Evolutionary conservation across 805 yeast species (phyloP), one percentile per base, ranked within the genome.

Genomic region (Saccharomycopsis lassenensis): DNA sequence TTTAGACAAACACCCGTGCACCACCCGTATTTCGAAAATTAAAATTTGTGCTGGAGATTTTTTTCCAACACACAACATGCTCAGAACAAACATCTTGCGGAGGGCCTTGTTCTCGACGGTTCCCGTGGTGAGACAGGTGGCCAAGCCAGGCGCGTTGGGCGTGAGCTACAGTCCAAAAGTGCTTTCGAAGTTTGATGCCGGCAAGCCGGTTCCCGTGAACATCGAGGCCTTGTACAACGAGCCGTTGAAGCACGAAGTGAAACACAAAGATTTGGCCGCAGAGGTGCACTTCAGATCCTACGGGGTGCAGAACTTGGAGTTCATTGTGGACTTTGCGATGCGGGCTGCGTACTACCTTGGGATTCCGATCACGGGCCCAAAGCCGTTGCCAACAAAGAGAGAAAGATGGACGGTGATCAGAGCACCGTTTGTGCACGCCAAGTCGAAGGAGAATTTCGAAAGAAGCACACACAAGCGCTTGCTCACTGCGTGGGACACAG

Each of bases 351-450:
- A 71, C 55, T 91, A 82, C 58, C 62, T 91, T 48, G 89, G 93
- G 6, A 76, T 91, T 47, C 95, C 97, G 12, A 74, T 81, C 23
- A 70, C 76, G 10, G 87, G 86, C 2, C 78, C 89, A 14, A 66
- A 63, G 23, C 82, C 77, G 33, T 56, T 72, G 45, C 79, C 74
- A 45, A 75, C 80, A 3, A 79, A 74, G 53, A 72, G 77, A 49
- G 82, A 89, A 57, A 71, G 86, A 48, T 89, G 95, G 84, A 91
- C 98, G 0, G 95, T 91, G 29, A 86, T 80, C 51, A 73, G 78
- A 55, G 77, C 95, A 3, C 96, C 96, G 1, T 91, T 91, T 56
- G 95, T 82, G 15, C 91, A 84, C 52, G 94, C 96, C 35, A 87
- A 86, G 56, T 70, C 91, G 7, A 91, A 91, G 61, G 94, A 89